A percentile compares a stretch with the other conserved stretches of the same genome.
phyloP scores from a whole-genome alignment of 495 filamentous ascomycete genomes.

The Lophium mytilinum region DNA sequence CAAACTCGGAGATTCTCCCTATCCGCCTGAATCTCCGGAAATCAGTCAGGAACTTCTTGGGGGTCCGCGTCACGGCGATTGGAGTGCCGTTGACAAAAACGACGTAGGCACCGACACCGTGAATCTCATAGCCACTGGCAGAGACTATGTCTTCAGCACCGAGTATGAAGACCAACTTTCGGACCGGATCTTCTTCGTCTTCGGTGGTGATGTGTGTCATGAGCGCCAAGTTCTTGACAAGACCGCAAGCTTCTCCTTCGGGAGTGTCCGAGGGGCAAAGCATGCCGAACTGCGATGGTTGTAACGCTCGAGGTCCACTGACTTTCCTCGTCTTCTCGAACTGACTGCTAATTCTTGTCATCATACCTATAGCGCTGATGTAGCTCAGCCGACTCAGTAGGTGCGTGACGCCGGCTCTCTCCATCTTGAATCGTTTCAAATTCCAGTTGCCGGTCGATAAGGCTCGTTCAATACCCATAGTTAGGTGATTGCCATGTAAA shows the following conservation, averaged over 20 bases:
- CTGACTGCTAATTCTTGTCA: conserved; percentile 97
- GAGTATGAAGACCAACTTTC: conserved; percentile 66
- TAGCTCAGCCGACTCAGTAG: conserved; percentile 93
- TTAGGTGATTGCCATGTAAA: conserved; percentile 73
- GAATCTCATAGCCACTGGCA: conserved; percentile 71
- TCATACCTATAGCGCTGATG: conserved; percentile 98
- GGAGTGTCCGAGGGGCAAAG: conserved; percentile 94
- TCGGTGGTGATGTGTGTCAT: conserved; percentile 99
- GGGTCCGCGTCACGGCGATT: conserved; percentile 69
- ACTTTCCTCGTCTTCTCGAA: conserved; percentile 98
- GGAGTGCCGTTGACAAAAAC: conserved; percentile 95
- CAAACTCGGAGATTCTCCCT: conserved; percentile 85
- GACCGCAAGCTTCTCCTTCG: conserved; percentile 94
- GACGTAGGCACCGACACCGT: conserved; percentile 72
- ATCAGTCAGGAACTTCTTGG: conserved; percentile 70
- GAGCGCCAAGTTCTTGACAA: conserved; percentile 95
- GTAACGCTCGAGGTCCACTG: conserved; percentile 84
- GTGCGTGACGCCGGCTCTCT: conserved; percentile 92
- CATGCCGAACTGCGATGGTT: conserved; percentile 97
- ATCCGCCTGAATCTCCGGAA: conserved; percentile 80
- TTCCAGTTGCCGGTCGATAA: conserved; percentile 98
- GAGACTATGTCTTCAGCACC: conserved; percentile 70
- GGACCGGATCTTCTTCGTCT: conserved; percentile 82
- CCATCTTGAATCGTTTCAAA: conserved; percentile 96
- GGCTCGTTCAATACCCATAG: conserved; percentile 80